Evolutionary conservation across 352 stramenopile species (phyloP).

Genomic region (Globisporangium spinosum): DNA sequence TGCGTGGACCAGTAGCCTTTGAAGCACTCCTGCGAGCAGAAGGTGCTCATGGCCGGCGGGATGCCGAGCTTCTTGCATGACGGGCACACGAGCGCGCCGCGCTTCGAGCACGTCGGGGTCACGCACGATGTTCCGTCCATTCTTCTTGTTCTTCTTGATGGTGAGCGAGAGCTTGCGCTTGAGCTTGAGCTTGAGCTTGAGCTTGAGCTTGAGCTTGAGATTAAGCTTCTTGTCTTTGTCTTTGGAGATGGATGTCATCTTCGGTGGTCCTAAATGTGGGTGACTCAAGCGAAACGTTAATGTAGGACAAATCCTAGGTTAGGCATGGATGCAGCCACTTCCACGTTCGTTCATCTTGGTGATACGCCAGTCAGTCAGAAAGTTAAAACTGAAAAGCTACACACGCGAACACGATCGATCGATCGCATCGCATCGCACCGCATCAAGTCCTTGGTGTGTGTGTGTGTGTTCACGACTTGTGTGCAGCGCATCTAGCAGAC

Average conservation of each 20-base stretch:
- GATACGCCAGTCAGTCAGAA: not conserved
- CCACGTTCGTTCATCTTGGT: not conserved
- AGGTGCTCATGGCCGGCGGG: conserved; percentile 80
- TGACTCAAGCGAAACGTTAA: not conserved
- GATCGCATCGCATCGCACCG: not conserved
- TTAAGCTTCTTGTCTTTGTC: not conserved
- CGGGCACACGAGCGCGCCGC: conserved; percentile 84
- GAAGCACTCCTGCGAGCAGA: conserved; percentile 96
- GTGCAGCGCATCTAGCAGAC: not conserved
- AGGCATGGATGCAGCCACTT: not conserved
- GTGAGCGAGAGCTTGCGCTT: not conserved
- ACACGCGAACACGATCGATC: not conserved
- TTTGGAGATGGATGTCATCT: not conserved
- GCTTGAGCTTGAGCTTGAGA: not conserved
- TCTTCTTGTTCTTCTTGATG: not conserved
- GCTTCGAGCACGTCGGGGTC: conserved; percentile 75
- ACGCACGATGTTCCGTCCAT: conserved; percentile 44
- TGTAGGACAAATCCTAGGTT: not conserved
- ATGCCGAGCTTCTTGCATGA: conserved; percentile 91
- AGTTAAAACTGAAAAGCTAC: not conserved
- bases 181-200: not conserved
- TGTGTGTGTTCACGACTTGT: not conserved
- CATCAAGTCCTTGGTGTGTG: too few relatives aligned
- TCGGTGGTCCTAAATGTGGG: not conserved
- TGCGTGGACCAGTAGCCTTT: conserved; percentile 94